These are phyloP conservation scores for Globisporangium nodosum DNA, from an alignment of 352 stramenopile genomes.

Conservation along the genomic window DNA sequence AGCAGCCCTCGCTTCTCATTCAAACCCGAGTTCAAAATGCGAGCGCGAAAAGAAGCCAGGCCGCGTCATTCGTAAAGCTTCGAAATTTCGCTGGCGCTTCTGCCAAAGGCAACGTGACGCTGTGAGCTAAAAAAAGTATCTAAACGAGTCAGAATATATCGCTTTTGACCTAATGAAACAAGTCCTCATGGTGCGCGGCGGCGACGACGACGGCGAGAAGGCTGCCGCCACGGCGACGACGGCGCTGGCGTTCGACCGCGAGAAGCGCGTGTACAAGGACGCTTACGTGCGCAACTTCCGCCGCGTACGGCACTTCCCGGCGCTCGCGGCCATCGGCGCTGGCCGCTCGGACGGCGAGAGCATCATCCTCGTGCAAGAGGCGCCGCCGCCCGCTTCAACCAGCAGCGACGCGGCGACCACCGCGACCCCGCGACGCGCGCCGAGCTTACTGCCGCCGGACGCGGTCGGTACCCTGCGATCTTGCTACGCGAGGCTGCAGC, in stretches of 20 bases:
- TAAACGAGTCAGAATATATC: neutral
- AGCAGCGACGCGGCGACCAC: constrained; percentile 1
- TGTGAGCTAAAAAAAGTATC: neutral
- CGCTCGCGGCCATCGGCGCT: constrained; percentile 44
- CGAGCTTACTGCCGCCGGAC: constrained; percentile 45
- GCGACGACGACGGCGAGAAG: constrained; percentile 24
- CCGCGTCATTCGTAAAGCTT: neutral
- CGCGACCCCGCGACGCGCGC: constrained; percentile 13
- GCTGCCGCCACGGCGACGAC: neutral
- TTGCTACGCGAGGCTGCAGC: neutral
- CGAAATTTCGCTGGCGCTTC: neutral
- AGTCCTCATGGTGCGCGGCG: neutral
- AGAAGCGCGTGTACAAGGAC: constrained; percentile 77
- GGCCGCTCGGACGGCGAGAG: constrained; percentile 42
- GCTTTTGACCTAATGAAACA: too few relatives aligned
- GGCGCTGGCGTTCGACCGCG: constrained; percentile 51
- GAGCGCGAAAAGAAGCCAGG: neutral
- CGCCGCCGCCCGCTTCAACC: constrained; percentile 3
- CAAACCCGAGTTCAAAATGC: neutral
- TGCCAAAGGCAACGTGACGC: neutral
- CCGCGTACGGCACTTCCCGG: constrained; percentile 69
- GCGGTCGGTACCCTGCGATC: constrained; percentile 22
- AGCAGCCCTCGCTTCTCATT: neutral
- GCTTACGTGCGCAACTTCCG: constrained; percentile 68
- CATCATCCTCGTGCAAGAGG: constrained; percentile 65